These are phyloP conservation scores for Artomyces pyxidatus DNA, from an alignment of 768 basidiomycete genomes.

Conservation along the genomic window DNA sequence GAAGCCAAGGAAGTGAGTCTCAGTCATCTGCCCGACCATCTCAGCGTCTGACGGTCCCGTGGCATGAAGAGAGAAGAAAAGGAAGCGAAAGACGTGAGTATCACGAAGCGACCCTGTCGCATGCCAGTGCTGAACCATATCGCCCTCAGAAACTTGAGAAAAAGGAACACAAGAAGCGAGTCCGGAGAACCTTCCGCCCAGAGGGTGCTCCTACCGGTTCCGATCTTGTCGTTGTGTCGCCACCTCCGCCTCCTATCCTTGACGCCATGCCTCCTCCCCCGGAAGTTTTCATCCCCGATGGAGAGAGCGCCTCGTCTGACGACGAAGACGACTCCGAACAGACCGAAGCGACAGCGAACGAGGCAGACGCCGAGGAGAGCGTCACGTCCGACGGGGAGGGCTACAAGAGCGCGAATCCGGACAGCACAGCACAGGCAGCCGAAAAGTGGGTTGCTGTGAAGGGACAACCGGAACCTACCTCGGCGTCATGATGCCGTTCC, in stretches of 20 bases:
- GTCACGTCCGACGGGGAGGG: conserved; percentile 64
- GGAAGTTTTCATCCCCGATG: conserved; percentile 3
- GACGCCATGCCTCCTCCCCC: conserved; percentile 3
- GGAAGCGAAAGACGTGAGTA: conserved; percentile 10
- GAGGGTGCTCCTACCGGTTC: conserved; percentile 2
- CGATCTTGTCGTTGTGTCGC: conserved; percentile 5
- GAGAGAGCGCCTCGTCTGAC: conserved; percentile 19
- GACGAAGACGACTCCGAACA: conserved; percentile 52
- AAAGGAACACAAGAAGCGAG: conserved; percentile 15
- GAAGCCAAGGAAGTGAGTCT: conserved; percentile 13
- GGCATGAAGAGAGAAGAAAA: conserved; percentile 12
- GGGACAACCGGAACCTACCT: too few relatives aligned
- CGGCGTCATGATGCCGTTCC: too few relatives aligned
- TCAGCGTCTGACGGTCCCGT: conserved; percentile 5
- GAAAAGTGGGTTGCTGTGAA: conserved; percentile 81
- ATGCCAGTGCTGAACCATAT: not conserved
- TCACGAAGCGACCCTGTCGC: conserved; percentile 1
- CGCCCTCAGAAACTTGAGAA: conserved; percentile 17
- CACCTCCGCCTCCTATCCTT: not conserved
- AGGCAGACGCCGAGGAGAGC: conserved; percentile 72
- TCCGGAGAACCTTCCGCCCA: conserved; percentile 3
- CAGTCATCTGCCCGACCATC: not conserved
- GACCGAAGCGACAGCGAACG: conserved; percentile 45
- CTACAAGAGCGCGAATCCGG: conserved; percentile 27
- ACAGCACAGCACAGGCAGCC: conserved; percentile 24